These are phyloP conservation scores for Mycosphaerelloides madeirae DNA, from an alignment of 2,329 filamentous ascomycete genomes.

Conservation along the genomic window DNA sequence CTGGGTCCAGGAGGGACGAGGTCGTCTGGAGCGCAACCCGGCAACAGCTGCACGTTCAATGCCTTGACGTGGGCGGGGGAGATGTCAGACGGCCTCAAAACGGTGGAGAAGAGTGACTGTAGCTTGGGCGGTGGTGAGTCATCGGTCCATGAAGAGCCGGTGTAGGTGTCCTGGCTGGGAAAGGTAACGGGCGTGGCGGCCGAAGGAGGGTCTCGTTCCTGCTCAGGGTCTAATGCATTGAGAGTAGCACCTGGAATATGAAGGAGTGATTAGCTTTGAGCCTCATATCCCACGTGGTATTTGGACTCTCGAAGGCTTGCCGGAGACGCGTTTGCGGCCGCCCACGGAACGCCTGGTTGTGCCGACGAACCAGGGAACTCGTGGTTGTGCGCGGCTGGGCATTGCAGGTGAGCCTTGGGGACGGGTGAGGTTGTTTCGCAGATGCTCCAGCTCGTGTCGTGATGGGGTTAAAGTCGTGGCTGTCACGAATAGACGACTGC, in stretches of 20 bases:
- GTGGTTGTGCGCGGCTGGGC: too few species aligned
- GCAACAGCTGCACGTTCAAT: constrained; percentile 40
- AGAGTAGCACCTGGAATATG: constrained; percentile 11
- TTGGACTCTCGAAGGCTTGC: neutral
- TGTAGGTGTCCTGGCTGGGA: constrained; percentile 13
- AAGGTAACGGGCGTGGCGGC: constrained; percentile 25
- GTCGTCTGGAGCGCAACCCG: constrained; percentile 37
- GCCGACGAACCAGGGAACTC: constrained; percentile 10
- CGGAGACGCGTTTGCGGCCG: constrained; percentile 1
- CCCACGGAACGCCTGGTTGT: constrained; percentile 1
- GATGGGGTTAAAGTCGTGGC: too few species aligned
- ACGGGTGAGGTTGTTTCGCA: too few species aligned
- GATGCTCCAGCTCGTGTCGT: too few species aligned
- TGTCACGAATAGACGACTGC: too few species aligned
- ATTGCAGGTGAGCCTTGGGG: too few species aligned
- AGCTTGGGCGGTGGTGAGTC: constrained; percentile 35
- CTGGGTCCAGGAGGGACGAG: constrained; percentile 34
- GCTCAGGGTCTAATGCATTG: constrained; percentile 21
- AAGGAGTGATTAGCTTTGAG: neutral
- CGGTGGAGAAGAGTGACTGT: constrained; percentile 39
- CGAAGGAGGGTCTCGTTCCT: constrained; percentile 28
- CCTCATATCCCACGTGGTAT: neutral
- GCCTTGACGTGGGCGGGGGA: constrained; percentile 35
- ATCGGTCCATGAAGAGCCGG: constrained; percentile 14
- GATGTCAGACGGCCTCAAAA: constrained; percentile 41